These are phyloP conservation scores for Ensete glaucum DNA, from an alignment of 176 grass and related monocot genomes.

Conservation along the genomic window DNA sequence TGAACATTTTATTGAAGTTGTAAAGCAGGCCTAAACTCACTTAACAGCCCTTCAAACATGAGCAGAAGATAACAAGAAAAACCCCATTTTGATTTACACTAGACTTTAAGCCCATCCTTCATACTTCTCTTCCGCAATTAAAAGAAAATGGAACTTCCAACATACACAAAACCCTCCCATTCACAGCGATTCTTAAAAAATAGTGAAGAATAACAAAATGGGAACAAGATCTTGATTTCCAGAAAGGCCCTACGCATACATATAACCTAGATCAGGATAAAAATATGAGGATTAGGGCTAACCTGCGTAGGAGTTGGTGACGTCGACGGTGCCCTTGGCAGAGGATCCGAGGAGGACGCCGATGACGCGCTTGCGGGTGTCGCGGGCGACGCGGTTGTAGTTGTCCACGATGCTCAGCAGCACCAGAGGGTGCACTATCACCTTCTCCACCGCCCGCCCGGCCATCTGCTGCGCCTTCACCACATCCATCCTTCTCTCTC, in stretches of 20 bases:
- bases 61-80: not conserved
- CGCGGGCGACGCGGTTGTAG: conserved; percentile 96
- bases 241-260: not conserved
- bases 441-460: conserved; percentile 66
- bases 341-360: conserved; percentile 78
- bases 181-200: too few relatives aligned
- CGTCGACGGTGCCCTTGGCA: conserved; percentile 68
- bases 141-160: not conserved
- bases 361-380: conserved; percentile 78
- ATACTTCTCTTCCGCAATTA: not conserved
- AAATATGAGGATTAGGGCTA: not conserved
- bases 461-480: conserved; percentile 87
- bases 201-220: too few relatives aligned
- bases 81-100: not conserved
- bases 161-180: too few relatives aligned
- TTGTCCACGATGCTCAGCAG: conserved; percentile 98
- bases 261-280: not conserved
- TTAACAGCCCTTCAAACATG: too few relatives aligned
- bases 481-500: conserved; percentile 58
- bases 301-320: conserved; percentile 98
- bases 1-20: not conserved
- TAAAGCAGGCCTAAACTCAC: not conserved
- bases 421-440: conserved; percentile 87
- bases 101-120: not conserved
- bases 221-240: too few relatives aligned